Conservation (phyloP, 805 yeast genomes). For the Candida wancherniae region DNA sequence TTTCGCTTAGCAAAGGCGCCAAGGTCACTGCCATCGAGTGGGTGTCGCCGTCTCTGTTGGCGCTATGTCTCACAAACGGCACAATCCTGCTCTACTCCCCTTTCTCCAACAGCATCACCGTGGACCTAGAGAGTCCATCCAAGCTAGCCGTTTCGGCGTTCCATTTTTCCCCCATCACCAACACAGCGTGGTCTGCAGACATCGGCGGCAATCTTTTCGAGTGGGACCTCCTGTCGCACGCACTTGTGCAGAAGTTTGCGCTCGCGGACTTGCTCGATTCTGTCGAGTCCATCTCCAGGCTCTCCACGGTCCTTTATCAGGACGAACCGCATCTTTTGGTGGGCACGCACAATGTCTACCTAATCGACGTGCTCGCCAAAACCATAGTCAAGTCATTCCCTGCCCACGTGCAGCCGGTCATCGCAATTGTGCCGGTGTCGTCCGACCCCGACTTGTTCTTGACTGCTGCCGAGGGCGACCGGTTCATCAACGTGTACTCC, state of each 20-base stretch:
- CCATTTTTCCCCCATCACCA: conserved; percentile 38
- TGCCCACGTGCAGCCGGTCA: conserved; percentile 71
- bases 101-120: conserved; percentile 49
- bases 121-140: conserved; percentile 44
- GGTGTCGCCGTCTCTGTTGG: conserved; percentile 47
- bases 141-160: conserved; percentile 48
- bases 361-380: conserved; percentile 40
- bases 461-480: conserved; percentile 72
- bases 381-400: conserved; percentile 53
- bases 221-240: conserved; percentile 52
- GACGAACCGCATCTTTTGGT: conserved; percentile 45
- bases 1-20: conserved; percentile 48
- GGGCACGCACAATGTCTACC: conserved; percentile 63
- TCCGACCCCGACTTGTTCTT: conserved; percentile 44
- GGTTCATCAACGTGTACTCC: conserved; percentile 72
- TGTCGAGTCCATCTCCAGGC: conserved; percentile 29
- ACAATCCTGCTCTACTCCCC: conserved; percentile 65
- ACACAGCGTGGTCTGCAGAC: conserved; percentile 57
- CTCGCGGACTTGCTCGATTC: conserved; percentile 31
- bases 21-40: conserved; percentile 50
- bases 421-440: conserved; percentile 39
- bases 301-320: conserved; percentile 25
- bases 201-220: conserved; percentile 52
- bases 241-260: conserved; percentile 39
- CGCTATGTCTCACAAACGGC: conserved; percentile 66